These are phyloP conservation scores for Mortierella sp. DNA, from an alignment of 371 early-diverging fungal species.

Conservation along the genomic window DNA sequence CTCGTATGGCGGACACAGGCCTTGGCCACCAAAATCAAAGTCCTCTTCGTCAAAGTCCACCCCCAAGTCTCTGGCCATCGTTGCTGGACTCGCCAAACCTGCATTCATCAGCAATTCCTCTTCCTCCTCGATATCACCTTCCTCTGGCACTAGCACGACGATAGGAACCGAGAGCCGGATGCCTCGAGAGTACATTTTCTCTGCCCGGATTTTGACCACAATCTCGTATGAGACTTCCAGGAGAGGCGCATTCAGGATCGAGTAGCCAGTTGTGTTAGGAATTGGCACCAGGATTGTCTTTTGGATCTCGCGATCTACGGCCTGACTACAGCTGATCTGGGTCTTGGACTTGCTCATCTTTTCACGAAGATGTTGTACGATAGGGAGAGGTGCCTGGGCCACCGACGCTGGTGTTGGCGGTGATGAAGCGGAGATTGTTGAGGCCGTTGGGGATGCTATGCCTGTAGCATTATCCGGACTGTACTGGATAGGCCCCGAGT, in stretches of 20 bases:
- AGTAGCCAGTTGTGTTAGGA: conserved; percentile 33
- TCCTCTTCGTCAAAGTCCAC: conserved; percentile 39
- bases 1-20: conserved; percentile 50
- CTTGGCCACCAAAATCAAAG: conserved; percentile 41
- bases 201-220: conserved; percentile 52
- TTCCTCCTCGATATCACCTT: conserved; percentile 45
- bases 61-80: conserved; percentile 21
- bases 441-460: conserved; percentile 16
- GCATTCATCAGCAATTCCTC: conserved; percentile 23
- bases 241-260: conserved; percentile 48
- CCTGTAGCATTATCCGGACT: conserved; percentile 10
- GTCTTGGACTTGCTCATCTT: conserved; percentile 43
- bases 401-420: not conserved
- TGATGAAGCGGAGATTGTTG: not conserved
- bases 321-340: conserved; percentile 29
- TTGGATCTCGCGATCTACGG: conserved; percentile 53
- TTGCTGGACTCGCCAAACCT: conserved; percentile 15
- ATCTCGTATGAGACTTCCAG: conserved; percentile 51
- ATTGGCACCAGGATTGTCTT: conserved; percentile 44
- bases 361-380: conserved; percentile 47
- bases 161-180: conserved; percentile 41
- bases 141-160: conserved; percentile 45
- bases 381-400: conserved; percentile 12
- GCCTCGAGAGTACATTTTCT: conserved; percentile 31
- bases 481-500: conserved; percentile 12